These are phyloP conservation scores for Penicillium dipodomyicola DNA, from an alignment of 495 filamentous ascomycete genomes.

Conservation along the genomic window DNA sequence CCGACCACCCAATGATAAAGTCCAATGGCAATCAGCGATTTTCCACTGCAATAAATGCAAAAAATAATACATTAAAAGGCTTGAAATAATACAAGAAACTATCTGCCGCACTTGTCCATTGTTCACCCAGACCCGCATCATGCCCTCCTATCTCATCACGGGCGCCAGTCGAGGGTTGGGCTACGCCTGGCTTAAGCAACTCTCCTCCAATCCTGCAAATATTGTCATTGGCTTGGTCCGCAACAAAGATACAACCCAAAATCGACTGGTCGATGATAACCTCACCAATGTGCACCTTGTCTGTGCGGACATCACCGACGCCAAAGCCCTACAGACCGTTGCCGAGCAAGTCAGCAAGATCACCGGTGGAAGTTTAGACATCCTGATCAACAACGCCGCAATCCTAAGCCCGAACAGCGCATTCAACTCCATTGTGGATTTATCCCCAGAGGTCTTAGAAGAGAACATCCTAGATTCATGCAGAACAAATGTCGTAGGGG, in stretches of 20 bases:
- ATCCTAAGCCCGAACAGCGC: background rate
- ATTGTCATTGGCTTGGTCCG: slow-evolving; percentile 45
- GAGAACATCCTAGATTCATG: too few relatives aligned
- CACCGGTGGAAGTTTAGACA: slow-evolving; percentile 43
- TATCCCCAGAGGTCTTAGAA: background rate
- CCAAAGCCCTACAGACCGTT: slow-evolving; percentile 29
- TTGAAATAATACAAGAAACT: too few relatives aligned
- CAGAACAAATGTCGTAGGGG: too few relatives aligned
- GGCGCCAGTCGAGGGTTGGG: slow-evolving; percentile 36
- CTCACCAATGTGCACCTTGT: slow-evolving; percentile 47
- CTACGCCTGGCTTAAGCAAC: slow-evolving; percentile 26
- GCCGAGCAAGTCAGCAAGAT: slow-evolving; percentile 27
- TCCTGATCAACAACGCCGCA: slow-evolving; percentile 56
- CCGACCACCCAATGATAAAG: too few relatives aligned
- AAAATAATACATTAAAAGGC: too few relatives aligned
- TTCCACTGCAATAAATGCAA: too few relatives aligned
- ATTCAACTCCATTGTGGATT: background rate
- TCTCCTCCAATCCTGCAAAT: slow-evolving; percentile 29
- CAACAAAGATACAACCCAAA: slow-evolving; percentile 34
- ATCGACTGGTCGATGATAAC: slow-evolving; percentile 11
- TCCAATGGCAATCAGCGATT: too few relatives aligned
- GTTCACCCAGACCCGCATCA: slow-evolving; percentile 7
- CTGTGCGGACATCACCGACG: slow-evolving; percentile 41
- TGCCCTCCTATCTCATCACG: slow-evolving; percentile 38
- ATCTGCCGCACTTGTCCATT: too few relatives aligned